A percentile compares a stretch with the other conserved stretches of the same genome.
Evolutionary conservation across 192 early-diverging fungal genomes (phyloP).

Genomic region (Dissophora globulifera): DNA sequence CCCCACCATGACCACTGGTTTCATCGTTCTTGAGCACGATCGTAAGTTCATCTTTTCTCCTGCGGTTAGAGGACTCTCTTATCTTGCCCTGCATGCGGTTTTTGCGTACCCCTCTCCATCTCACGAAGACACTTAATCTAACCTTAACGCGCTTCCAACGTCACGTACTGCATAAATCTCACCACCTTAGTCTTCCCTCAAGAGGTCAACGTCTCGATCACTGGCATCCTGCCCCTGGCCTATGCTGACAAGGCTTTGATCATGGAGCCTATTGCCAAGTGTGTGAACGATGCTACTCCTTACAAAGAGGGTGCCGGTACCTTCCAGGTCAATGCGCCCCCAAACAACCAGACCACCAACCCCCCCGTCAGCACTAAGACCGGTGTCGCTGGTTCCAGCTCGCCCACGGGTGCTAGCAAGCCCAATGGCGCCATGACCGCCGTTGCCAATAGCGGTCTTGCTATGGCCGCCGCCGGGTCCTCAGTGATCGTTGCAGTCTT

Average conservation of each 20-base stretch:
- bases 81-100: too few relatives aligned
- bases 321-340: constrained; percentile 2
- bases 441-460: not conserved
- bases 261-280: constrained; percentile 54
- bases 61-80: not conserved
- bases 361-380: too few relatives aligned
- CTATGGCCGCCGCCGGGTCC: not conserved
- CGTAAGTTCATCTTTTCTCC: constrained; percentile 9
- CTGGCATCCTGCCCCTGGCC: constrained; percentile 40
- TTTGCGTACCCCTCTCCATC: too few relatives aligned
- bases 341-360: not conserved
- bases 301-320: constrained; percentile 43
- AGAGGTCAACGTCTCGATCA: constrained; percentile 60
- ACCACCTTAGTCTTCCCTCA: constrained; percentile 50
- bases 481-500: constrained; percentile 1
- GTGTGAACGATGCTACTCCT: constrained; percentile 48
- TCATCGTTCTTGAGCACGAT: constrained; percentile 66
- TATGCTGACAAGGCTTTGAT: constrained; percentile 25
- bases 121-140: constrained; percentile 5
- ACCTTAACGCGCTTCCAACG: too few relatives aligned
- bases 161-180: too few relatives aligned
- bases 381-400: not conserved
- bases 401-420: not conserved
- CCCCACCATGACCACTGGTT: constrained; percentile 57
- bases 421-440: not conserved